Base-by-base conservation (phyloP, 257 asterid genomes). In the Ilex aquifolium region DNA sequence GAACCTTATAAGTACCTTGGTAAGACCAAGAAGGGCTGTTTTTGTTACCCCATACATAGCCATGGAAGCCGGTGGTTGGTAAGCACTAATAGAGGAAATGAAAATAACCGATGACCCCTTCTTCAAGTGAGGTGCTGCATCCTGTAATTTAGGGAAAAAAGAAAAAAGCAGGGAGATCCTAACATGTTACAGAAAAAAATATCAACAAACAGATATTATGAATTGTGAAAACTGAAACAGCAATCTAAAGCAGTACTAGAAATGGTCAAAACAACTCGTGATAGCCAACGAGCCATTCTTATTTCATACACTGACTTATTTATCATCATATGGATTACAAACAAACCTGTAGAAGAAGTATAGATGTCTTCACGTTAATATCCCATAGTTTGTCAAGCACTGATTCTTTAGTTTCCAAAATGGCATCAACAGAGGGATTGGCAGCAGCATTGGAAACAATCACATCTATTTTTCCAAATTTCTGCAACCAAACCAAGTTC, bases 311-410 rank as follows among this genome's bases (percentile, higher is more conserved):
- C 9, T 39, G 32, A 21, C 27, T 21, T 21, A 21, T 21, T 21
- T 21, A 36, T 30, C 59, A 40, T 27, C 29, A 58, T 27, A 29
- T 14, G 8, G 62, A 70, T 88, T 51, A 21, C 27, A 21, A 1
- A 21, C 27, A 21, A 84, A 91, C 98, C 74, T 91, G 98, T 56
- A 91, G 65, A 57, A 91, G 74, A 65, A 91, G 91, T 68, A 91
- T 62, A 11, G 96, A 59, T 65, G 91, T 70, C 77, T 91, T 91
- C 69, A 91, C 88, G 56, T 91, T 88, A 78, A 91, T 79, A 56
- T 91, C 98, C 98, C 98, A 91, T 59, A 91, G 73, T 73, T 91
- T 91, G 82, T 91, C 98, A 51, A 91, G 98, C 40, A 80, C 86
- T 2, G 83, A 31, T 78, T 88, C 96, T 74, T 86, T 82, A 31